Base-by-base conservation (phyloP, 2,329 filamentous ascomycete genomes). In the Alternaria sp. region DNA sequence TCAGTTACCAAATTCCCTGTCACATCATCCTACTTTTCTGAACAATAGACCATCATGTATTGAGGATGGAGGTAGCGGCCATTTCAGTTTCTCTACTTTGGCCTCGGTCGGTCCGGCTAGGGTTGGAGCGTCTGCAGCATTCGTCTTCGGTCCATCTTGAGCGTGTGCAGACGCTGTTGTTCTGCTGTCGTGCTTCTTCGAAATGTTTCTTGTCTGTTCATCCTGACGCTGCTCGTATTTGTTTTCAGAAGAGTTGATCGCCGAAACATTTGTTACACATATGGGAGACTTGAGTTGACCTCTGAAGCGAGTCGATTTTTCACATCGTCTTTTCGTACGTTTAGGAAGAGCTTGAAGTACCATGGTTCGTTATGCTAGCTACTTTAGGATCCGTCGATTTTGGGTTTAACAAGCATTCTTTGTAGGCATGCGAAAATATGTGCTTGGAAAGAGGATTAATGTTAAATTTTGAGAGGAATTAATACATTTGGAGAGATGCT, bases 1-100 rank as follows among this genome's bases (percentile, higher is more conserved):
- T 16, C 20, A 30, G 16, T 42, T 2, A 7, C 5, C 39, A 24
- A 16, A 6, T 7, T 24, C 12, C 11, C 2, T 3, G 5, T 49
- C 30, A 16, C 22, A 2, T 47, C 5, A 59, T 22, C 62, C 62
- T 3, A 62, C 52, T 39, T 57, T 62, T 22, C 51, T 51, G 22
- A 57, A 59, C 14, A 64, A 38, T 20, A 49, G 26, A 18, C 52
- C 55, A 54, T 64, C 59, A 22, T 59, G 44, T 8, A 64, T 56
- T 12, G 61, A 38, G 5, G 34, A 51, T 18, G 59, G 59, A 4
- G 55, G 59, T 20, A 64, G 55, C 28, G 55, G 46, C 32, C 30
- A 49, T 49, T 26, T 12, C 4, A 38, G 32, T 16, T 20, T 24
- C 22, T n/a, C 6, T 6, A 8, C 20, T 20, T 49, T 14, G 18